Evolutionary conservation across 139 green algal species (phyloP).

Genomic region (Diplosphaera chodatii): DNA sequence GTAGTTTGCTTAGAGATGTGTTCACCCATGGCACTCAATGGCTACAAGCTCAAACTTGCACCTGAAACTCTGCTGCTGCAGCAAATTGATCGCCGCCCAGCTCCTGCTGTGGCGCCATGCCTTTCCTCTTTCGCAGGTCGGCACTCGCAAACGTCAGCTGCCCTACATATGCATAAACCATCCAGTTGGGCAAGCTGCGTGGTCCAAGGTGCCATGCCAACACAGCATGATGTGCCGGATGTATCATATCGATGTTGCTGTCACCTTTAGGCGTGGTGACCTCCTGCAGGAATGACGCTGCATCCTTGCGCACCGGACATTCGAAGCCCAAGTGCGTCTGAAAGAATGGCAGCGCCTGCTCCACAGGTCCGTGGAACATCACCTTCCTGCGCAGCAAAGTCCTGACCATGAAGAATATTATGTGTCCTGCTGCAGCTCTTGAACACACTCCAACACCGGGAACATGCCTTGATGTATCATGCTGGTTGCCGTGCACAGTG

Average conservation of each 20-base stretch:
- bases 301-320: slow-evolving; percentile 65
- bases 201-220: too few species aligned
- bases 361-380: slow-evolving; percentile 39
- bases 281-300: slow-evolving; percentile 64
- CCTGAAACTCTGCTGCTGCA: neutral
- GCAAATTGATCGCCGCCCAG: neutral
- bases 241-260: neutral
- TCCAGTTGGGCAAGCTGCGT: too few species aligned
- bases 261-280: slow-evolving; percentile 47
- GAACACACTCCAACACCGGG: too few species aligned
- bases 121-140: slow-evolving; percentile 11
- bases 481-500: too few species aligned
- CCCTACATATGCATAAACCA: too few species aligned
- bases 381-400: slow-evolving; percentile 2
- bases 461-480: too few species aligned
- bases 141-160: slow-evolving; percentile 30
- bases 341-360: slow-evolving; percentile 53
- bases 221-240: too few species aligned
- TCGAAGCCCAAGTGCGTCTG: slow-evolving; percentile 48
- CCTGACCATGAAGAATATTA: too few species aligned
- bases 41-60: too few species aligned
- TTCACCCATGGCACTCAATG: too few species aligned
- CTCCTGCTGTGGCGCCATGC: neutral
- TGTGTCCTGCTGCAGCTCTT: too few species aligned
- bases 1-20: too few species aligned